These are phyloP conservation scores for Athelia psychrophila DNA, from an alignment of 1,284 basidiomycete genomes.

Conservation along the genomic window DNA sequence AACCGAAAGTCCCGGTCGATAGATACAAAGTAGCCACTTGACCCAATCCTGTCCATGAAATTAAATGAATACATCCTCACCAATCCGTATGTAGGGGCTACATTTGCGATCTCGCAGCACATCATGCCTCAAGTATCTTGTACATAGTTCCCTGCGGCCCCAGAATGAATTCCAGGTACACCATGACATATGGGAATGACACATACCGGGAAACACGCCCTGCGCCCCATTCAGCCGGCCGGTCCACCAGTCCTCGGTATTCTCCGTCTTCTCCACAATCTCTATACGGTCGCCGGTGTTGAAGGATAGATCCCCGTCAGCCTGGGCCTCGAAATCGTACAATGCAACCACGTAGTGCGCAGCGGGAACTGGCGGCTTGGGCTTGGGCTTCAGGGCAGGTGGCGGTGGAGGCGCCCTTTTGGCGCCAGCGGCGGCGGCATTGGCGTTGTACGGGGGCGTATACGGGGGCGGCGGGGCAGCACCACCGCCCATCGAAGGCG, in stretches of 20 bases:
- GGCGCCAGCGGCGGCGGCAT: constrained; percentile 38
- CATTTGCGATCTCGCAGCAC: too few relatives aligned
- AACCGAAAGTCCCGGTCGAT: too few relatives aligned
- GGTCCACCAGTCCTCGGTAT: constrained; percentile 98
- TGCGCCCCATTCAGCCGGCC: constrained; percentile 81
- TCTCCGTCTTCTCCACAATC: constrained; percentile 82
- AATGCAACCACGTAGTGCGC: constrained; percentile 86
- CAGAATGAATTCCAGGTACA: background rate
- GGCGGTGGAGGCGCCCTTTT: constrained; percentile 90
- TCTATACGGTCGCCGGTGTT: constrained; percentile 92
- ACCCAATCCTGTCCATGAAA: too few relatives aligned
- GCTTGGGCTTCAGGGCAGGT: constrained; percentile 85
- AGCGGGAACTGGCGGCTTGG: constrained; percentile 50
- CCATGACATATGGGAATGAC: background rate
- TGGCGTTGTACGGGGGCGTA: constrained; percentile 37
- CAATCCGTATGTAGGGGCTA: too few relatives aligned
- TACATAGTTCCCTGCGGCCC: constrained; percentile 32
- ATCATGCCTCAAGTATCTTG: constrained; percentile 22
- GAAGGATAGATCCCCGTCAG: constrained; percentile 93
- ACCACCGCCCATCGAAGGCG: constrained; percentile 31
- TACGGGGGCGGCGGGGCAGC: constrained; percentile 53
- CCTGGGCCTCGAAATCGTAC: constrained; percentile 94
- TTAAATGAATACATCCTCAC: too few relatives aligned
- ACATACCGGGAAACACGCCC: constrained; percentile 91
- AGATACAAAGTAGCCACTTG: too few relatives aligned